Evolutionary conservation across 345 rosid species (phyloP), one percentile per base, ranked within the genome.

Genomic region (Trapa bicornis): DNA sequence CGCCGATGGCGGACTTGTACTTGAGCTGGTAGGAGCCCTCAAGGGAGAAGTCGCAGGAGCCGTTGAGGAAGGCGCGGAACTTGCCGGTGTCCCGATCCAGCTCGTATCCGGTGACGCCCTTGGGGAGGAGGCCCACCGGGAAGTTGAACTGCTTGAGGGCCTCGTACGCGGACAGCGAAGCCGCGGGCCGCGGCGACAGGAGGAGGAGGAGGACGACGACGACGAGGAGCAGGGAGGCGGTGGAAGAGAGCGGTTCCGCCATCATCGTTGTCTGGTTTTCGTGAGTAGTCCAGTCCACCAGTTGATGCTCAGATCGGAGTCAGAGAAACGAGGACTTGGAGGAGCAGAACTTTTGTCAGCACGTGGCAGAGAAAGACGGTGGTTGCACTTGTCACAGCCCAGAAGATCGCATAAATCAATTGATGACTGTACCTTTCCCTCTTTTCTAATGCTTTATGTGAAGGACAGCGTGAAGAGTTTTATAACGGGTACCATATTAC

Each of bases 11-110:
- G 6, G 99, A 78, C 74, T 80, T 85, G 83, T 95, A 95, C 41
- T 79, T 83, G 68, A 95, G 74, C 67, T 87, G 87, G 70, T 95
- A 91, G 33, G 97, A 89, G 14, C 99, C 99, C 73, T 89, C 85
- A 3, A 91, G 83, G 17, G 96, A 80, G 87, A 95, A 89, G 63
- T 87, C 82, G 70, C 99, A 95, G 9, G 97, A 75, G 58, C 83
- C 82, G 74, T 79, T 71, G 73, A 80, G 73, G 73, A 76, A 81
- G 60, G 86, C 90, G 29, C 70, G 81, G 81, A 91, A 95, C 67
- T 67, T 71, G 4, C 96, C 96, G 0, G 90, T 91, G 38, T 65
- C 14, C 67, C 17, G 66, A 77, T 95, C 94, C 37, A 89, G 73
- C 67, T 91, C 96, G 74, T 89, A 95, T 15, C 81, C 78, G 0